Percentiles rank a stretch among this genome's conserved stretches.
phyloP scores from a whole-genome alignment of 441 rosid species.

The Corymbia citriodora region DNA sequence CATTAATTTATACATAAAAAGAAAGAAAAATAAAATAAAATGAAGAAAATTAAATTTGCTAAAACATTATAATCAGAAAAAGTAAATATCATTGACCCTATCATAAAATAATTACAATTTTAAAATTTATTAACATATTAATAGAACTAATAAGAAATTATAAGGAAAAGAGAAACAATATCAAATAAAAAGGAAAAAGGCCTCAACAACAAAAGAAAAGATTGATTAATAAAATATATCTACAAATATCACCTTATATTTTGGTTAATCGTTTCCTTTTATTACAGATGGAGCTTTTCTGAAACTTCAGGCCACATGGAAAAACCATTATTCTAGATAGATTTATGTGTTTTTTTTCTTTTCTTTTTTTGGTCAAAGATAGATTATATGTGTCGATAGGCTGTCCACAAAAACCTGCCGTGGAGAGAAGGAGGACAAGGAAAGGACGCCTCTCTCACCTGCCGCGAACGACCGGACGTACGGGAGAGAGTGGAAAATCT shows the following conservation, averaged over 20 bases:
- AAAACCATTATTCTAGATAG: too few relatives aligned
- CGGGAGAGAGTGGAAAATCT: background rate
- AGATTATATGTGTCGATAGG: background rate
- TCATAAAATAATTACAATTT: too few relatives aligned
- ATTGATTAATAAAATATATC: too few relatives aligned
- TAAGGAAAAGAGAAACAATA: too few relatives aligned
- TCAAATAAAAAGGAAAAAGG: too few relatives aligned
- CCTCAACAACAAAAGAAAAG: background rate
- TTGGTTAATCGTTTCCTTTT: too few relatives aligned
- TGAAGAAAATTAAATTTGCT: background rate
- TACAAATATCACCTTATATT: too few relatives aligned
- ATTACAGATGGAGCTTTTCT: too few relatives aligned
- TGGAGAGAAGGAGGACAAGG: background rate
- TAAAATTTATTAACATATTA: too few relatives aligned
- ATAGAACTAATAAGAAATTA: background rate
- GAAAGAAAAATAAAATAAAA: background rate
- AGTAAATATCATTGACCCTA: background rate
- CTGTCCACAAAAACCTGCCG: background rate
- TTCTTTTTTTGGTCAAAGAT: too few relatives aligned
- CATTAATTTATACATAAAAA: background rate
- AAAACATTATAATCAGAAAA: background rate
- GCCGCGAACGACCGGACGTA: background rate
- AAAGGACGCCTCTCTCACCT: background rate
- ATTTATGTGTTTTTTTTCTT: too few relatives aligned
- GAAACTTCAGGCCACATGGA: too few relatives aligned